Conservation (phyloP, 2,329 filamentous ascomycete species). For the Colletotrichum sp. region DNA sequence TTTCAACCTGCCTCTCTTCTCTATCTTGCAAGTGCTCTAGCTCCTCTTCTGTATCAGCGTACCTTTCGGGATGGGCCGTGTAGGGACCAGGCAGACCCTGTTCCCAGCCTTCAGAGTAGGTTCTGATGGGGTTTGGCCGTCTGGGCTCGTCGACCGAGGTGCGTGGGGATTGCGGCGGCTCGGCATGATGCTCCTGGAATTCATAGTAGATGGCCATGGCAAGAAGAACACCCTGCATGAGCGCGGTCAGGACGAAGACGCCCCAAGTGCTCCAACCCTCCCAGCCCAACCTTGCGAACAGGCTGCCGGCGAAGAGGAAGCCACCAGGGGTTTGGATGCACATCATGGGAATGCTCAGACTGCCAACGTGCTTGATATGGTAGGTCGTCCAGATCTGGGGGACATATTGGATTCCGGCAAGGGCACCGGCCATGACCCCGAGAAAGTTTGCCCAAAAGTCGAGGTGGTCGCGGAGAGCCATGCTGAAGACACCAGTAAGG, state of each 20-base stretch:
- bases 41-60: slow-evolving; percentile 57
- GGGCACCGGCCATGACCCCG: slow-evolving; percentile 76
- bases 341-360: slow-evolving; percentile 97
- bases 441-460: slow-evolving; percentile 84
- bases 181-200: slow-evolving; percentile 46
- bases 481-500: slow-evolving; percentile 70
- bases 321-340: slow-evolving; percentile 95
- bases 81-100: slow-evolving; percentile 56
- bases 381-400: slow-evolving; percentile 96
- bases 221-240: slow-evolving; percentile 82
- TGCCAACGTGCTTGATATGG: slow-evolving; percentile 82
- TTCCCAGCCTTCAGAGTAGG: slow-evolving; percentile 56
- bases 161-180: slow-evolving; percentile 17
- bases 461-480: slow-evolving; percentile 67
- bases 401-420: slow-evolving; percentile 90
- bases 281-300: slow-evolving; percentile 79
- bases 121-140: slow-evolving; percentile 44
- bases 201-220: slow-evolving; percentile 83
- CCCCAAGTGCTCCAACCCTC: slow-evolving; percentile 96
- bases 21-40: slow-evolving; percentile 54
- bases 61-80: slow-evolving; percentile 56
- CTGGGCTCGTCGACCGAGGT: slow-evolving; percentile 24
- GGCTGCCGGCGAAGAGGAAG: slow-evolving; percentile 84
- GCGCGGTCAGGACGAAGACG: slow-evolving; percentile 85
- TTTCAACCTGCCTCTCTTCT: slow-evolving; percentile 54